phyloP scores from a whole-genome alignment of 352 stramenopile species.

The Aphanomyces stellatus region DNA sequence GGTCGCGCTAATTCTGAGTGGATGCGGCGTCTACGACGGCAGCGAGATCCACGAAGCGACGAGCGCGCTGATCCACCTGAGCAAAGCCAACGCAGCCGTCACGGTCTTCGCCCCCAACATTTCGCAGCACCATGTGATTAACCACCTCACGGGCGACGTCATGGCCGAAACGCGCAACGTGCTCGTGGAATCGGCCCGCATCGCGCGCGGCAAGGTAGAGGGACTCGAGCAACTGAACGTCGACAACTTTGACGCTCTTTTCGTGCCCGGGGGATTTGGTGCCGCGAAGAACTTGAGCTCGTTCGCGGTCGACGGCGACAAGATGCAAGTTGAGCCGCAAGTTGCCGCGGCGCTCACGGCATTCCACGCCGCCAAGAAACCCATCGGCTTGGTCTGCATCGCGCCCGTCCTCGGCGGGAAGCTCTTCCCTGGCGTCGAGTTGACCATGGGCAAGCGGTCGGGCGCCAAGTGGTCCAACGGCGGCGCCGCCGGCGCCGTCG shows the following conservation, averaged over 20 bases:
- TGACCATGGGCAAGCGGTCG: conserved; percentile 26
- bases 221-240: conserved; percentile 22
- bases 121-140: conserved; percentile 31
- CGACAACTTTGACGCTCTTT: conserved; percentile 24
- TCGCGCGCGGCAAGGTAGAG: conserved; percentile 25
- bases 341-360: conserved; percentile 21
- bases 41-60: conserved; percentile 30
- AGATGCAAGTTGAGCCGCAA: conserved; percentile 28
- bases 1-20: conserved; percentile 11
- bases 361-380: conserved; percentile 27
- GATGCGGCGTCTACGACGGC: conserved; percentile 32
- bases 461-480: conserved; percentile 23
- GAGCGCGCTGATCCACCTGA: conserved; percentile 27
- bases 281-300: conserved; percentile 32
- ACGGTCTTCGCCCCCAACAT: conserved; percentile 29
- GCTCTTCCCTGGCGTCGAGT: conserved; percentile 22
- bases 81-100: conserved; percentile 21
- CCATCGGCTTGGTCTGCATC: conserved; percentile 32
- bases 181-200: conserved; percentile 27
- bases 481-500: conserved; percentile 22
- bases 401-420: conserved; percentile 27
- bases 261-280: conserved; percentile 31
- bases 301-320: conserved; percentile 25
- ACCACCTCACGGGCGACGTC: conserved; percentile 29
- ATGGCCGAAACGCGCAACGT: conserved; percentile 26